Evolutionary conservation across 2,329 filamentous ascomycete species (phyloP), one percentile per base, ranked within the genome.

Genomic region (Fusarium equiseti): DNA sequence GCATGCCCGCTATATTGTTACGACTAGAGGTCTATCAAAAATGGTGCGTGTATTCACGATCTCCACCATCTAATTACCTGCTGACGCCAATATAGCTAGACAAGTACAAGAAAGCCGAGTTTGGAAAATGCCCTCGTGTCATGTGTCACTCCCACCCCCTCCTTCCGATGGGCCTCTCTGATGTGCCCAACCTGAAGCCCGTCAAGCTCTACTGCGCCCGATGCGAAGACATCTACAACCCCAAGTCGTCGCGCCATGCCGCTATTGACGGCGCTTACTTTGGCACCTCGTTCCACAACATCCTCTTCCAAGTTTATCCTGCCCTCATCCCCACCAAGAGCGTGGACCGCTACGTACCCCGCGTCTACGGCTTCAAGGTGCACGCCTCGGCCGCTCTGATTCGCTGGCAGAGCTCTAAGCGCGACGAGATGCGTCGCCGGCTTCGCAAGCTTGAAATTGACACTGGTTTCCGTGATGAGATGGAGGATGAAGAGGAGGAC

Each of bases 181-280:
- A 99, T 82, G 86, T 95, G 5, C 89, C 96, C 68, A 94, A 94
- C 82, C 85, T 91, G 74, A 97, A 95, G 77, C 91, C 95, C 49
- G 96, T 98, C 73, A 98, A 98, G 82, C 92, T 99, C 56, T 99
- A 97, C 88, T 99, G 96, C 82, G 91, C 92, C 50, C 93, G 94
- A 76, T 99, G 96, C 85, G 96, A 99, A 86, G 96, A 99, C 80
- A 92, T 97, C 64, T 99, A 99, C 87, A 98, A 98, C 83, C 96
- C 96, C 46, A 99, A 99, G 81, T 98, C 96, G 6, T 95, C 94
- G 22, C 93, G 96, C 29, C 96, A 99, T 82, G 94, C 95, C 53
- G 89, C 92, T 63, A 98, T 99, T 77, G 96, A 99, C 79, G 96
- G 96, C 70, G 96, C 96, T 71, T 99, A 98, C 86, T 99, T 99